Conservation (phyloP, 164 flowering plant genomes). For the Dillenia turbinata region DNA sequence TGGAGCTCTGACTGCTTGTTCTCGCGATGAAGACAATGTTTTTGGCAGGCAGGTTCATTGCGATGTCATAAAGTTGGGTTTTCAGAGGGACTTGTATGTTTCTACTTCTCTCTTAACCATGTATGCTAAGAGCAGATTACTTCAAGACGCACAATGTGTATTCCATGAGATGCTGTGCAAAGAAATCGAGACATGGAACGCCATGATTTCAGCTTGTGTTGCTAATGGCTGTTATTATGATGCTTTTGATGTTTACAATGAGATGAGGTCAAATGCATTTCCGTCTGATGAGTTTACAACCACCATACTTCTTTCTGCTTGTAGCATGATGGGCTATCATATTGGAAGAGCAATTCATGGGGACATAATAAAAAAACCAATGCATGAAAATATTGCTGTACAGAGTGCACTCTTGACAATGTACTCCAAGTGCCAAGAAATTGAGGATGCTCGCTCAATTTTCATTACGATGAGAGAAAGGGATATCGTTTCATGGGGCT, state of each 20-base stretch:
- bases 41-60: conserved; percentile 49
- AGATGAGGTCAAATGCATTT: conserved; percentile 25
- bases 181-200: conserved; percentile 47
- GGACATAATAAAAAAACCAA: conserved; percentile 40
- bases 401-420: conserved; percentile 50
- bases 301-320: conserved; percentile 36
- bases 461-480: conserved; percentile 28
- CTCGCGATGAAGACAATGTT: conserved; percentile 23
- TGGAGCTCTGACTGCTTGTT: conserved; percentile 39
- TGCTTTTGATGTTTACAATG: conserved; percentile 32
- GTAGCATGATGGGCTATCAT: conserved; percentile 29
- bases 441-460: conserved; percentile 36
- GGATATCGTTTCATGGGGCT: conserved; percentile 51
- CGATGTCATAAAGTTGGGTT: conserved; percentile 45
- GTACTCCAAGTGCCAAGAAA: conserved; percentile 43
- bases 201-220: conserved; percentile 47
- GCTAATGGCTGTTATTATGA: conserved; percentile 22
- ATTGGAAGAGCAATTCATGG: conserved; percentile 49
- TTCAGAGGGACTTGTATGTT: conserved; percentile 41
- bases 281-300: conserved; percentile 34
- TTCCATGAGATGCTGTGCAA: conserved; percentile 23
- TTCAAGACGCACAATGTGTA: conserved; percentile 31
- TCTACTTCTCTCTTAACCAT: conserved; percentile 46
- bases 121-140: conserved; percentile 39
- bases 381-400: conserved; percentile 25